Evolutionary conservation across 306 rosid genomes (phyloP).

Genomic region (Casuarina glauca): DNA sequence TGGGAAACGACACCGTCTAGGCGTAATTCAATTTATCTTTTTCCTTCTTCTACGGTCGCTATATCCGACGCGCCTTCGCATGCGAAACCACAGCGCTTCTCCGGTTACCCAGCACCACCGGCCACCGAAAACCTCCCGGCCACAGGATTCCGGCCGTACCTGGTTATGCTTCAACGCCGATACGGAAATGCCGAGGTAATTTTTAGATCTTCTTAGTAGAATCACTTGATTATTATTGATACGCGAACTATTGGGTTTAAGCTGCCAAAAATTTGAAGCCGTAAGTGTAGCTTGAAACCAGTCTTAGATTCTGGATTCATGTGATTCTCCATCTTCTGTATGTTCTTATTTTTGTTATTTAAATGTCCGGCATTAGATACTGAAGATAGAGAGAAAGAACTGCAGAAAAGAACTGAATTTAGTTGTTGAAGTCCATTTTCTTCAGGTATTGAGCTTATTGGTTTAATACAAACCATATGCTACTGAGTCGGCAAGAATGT

Average conservation of each 20-base stretch:
- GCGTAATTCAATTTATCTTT: too few relatives aligned
- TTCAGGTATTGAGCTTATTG: slow-evolving; percentile 30
- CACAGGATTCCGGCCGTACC: background rate
- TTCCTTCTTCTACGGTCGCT: background rate
- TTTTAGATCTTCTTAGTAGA: background rate
- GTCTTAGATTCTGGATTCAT: background rate
- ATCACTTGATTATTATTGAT: background rate
- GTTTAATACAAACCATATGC: slow-evolving; percentile 6
- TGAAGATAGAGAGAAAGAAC: slow-evolving; percentile 18
- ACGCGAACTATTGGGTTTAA: background rate
- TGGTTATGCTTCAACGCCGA: background rate
- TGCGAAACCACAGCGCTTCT: background rate
- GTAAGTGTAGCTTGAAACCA: background rate
- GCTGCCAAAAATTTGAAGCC: background rate
- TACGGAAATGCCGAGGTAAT: background rate
- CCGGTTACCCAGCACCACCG: background rate
- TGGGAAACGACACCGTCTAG: too few relatives aligned
- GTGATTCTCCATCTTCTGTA: background rate
- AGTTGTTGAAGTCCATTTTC: slow-evolving; percentile 26
- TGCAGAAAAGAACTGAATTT: slow-evolving; percentile 23
- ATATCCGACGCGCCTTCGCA: background rate
- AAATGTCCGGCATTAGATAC: background rate
- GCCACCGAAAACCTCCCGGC: background rate
- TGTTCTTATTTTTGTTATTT: background rate
- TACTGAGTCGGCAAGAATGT: slow-evolving; percentile 44